phyloP scores from a whole-genome alignment of 2,329 filamentous ascomycete species.

The Calonectria ilicicola region DNA sequence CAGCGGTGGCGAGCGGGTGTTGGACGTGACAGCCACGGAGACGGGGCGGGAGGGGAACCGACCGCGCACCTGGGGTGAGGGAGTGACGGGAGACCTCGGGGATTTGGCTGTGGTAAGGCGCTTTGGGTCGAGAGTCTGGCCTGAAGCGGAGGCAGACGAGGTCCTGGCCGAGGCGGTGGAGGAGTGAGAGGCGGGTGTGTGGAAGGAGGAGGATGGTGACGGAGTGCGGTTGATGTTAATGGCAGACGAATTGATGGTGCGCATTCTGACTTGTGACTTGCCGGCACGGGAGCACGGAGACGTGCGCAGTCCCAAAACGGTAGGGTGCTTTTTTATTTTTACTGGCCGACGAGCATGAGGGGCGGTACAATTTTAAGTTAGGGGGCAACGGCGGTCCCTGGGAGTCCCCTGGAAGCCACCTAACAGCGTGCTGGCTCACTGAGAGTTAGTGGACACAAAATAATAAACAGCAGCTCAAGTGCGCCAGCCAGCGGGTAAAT shows the following conservation, averaged over 20 bases:
- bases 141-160: conserved; percentile 23
- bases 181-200: conserved; percentile 32
- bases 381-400: conserved; percentile 27
- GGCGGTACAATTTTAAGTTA: conserved; percentile 32
- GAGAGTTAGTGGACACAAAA: not conserved
- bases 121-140: conserved; percentile 29
- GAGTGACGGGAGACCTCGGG: conserved; percentile 25
- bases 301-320: conserved; percentile 20
- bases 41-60: conserved; percentile 38
- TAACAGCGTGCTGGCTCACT: conserved; percentile 15
- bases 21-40: conserved; percentile 28
- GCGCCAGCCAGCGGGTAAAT: not conserved
- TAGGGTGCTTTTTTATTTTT: conserved; percentile 35
- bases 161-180: conserved; percentile 20
- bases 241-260: conserved; percentile 37
- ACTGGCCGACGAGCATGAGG: conserved; percentile 34
- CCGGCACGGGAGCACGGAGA: conserved; percentile 26
- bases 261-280: conserved; percentile 40
- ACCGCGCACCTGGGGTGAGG: conserved; percentile 30
- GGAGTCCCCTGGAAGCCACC: conserved; percentile 11
- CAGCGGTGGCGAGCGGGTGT: conserved; percentile 34
- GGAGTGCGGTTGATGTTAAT: conserved; percentile 38
- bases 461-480: conserved; percentile 1
- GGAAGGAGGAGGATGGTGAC: conserved; percentile 35
- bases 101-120: conserved; percentile 29